Conservation (phyloP, 2,329 filamentous ascomycete species). For the Fusarium agapanthi region DNA sequence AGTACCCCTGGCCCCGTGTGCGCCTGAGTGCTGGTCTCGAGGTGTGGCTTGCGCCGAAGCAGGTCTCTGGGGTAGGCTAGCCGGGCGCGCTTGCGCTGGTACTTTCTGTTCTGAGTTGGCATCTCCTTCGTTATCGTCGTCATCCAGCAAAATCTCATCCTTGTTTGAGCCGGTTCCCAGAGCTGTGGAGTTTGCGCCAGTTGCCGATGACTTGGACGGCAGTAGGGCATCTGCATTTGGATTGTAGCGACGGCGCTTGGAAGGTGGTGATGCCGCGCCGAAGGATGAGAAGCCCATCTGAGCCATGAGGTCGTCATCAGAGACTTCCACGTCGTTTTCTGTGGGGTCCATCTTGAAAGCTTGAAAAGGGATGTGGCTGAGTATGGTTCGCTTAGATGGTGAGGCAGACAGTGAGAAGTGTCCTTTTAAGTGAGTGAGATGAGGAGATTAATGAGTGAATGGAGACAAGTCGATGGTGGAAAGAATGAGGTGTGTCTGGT, state of each 20-base stretch:
- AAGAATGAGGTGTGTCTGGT: slow-evolving; percentile 22
- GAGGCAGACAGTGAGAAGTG: neutral
- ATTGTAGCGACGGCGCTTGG: slow-evolving; percentile 75
- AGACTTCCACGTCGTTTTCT: slow-evolving; percentile 14
- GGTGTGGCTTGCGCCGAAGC: slow-evolving; percentile 15
- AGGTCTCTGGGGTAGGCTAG: slow-evolving; percentile 47
- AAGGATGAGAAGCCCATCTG: slow-evolving; percentile 80
- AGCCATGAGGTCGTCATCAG: slow-evolving; percentile 63
- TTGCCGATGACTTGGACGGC: slow-evolving; percentile 42
- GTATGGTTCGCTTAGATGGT: neutral
- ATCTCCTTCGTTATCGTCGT: slow-evolving; percentile 39
- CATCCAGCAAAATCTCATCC: slow-evolving; percentile 57
- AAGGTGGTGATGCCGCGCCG: slow-evolving; percentile 61
- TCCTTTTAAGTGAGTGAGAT: neutral
- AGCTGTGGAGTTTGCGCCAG: slow-evolving; percentile 50
- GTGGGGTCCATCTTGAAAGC: slow-evolving; percentile 1
- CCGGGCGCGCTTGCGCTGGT: slow-evolving; percentile 45
- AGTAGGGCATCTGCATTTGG: slow-evolving; percentile 57
- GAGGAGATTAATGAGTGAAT: slow-evolving; percentile 10
- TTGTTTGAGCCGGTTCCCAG: slow-evolving; percentile 48
- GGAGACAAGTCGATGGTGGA: slow-evolving; percentile 18
- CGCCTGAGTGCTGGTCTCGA: slow-evolving; percentile 18
- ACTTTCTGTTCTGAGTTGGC: slow-evolving; percentile 12
- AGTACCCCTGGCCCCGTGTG: slow-evolving; percentile 38
- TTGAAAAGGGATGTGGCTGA: neutral